Evolutionary conservation across 1,284 basidiomycete species (phyloP), one percentile per base, ranked within the genome.

Genomic region (Melampsora occidentalis): DNA sequence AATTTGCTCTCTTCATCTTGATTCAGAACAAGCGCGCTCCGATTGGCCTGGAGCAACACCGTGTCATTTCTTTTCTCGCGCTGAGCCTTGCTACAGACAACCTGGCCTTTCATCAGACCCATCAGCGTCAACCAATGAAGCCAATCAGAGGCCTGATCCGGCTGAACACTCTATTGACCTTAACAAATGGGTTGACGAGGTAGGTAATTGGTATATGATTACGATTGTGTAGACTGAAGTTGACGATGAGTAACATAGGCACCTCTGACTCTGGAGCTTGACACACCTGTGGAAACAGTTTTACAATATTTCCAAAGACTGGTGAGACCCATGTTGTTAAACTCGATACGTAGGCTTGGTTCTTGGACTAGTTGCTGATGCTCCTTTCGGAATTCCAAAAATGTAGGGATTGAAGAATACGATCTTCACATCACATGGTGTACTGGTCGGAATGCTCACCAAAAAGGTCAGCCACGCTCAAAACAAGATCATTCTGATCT

Each of bases 261-360:
- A 0, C 84, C 88, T 2, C 84, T 90, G 75, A 88, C 89, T 77
- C 84, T 91, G 73, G 85, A 88, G 61, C 87, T 88, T 80, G 88
- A 89, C 78, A 87, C 89, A 20, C 89, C 90, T 3, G 86, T 89
- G 79, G 89, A 90, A 79, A 83, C 89, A 20, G 88, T 90, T 10
- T 88, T 90, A 42, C 87, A 85, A 80, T 89, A 89, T 86, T 90
- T 90, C 84, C 89, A 90, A 81, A 89, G 88, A 83, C 83, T 90
- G 82, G 89, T 89, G 76, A 67, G 86, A 20, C 71, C 48, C 49
- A 57, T 7, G 76, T 22, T 63, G 6, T 35, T 42, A 57, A 46
- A 39, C n/a, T 42, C n/a, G 25, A 72, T 61, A 16, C 6, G 22
- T 39, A 79, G 22, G 78, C 35, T 20, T 57, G 66, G 49, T 14